Conservation (phyloP, 1,284 basidiomycete genomes). For the Exobasidium cylindrosporum region DNA sequence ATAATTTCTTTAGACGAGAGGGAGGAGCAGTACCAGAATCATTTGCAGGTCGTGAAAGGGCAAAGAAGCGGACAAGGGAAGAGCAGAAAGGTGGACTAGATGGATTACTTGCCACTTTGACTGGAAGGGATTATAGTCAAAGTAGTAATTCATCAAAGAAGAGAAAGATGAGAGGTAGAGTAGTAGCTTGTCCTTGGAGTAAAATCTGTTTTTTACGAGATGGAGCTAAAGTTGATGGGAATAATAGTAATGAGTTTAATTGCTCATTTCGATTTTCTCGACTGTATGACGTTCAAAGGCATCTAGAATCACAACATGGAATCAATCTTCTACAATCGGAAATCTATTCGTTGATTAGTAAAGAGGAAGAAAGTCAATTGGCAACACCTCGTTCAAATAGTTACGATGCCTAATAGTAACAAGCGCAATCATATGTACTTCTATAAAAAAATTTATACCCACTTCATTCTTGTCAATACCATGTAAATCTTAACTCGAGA, state of each 20-base stretch:
- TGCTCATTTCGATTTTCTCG: constrained; percentile 7
- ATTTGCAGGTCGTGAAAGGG: neutral
- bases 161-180: neutral
- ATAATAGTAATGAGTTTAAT: neutral
- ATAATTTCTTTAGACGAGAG: constrained; percentile 10
- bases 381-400: neutral
- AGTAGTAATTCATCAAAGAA: neutral
- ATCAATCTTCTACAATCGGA: neutral
- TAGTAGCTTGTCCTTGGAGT: constrained; percentile 4
- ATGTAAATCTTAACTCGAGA: too few relatives aligned
- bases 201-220: neutral
- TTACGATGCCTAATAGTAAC: too few relatives aligned
- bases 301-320: neutral
- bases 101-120: neutral
- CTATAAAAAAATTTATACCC: too few relatives aligned
- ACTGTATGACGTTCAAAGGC: constrained; percentile 12
- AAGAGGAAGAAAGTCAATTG: constrained; percentile 7
- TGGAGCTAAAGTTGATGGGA: neutral
- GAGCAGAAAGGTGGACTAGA: neutral
- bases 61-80: neutral
- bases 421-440: too few relatives aligned
- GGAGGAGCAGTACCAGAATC: constrained; percentile 9
- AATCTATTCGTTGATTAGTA: neutral
- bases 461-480: too few relatives aligned
- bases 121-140: neutral